Conservation (phyloP, 2,329 filamentous ascomycete species). For the Cordyceps pruinosa region DNA sequence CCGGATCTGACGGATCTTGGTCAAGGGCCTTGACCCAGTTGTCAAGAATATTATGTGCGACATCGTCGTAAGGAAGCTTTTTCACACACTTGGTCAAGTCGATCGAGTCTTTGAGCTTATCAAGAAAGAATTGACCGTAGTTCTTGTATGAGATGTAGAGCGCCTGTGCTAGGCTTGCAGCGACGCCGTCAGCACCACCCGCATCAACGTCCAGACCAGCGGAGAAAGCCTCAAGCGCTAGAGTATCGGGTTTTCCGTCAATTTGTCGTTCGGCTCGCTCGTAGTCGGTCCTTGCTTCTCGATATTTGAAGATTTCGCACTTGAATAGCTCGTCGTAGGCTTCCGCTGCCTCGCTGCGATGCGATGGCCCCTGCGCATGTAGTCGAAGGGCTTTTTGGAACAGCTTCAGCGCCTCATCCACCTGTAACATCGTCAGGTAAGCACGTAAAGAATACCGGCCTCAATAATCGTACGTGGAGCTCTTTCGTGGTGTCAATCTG, state of each 20-base stretch:
- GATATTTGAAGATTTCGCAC: slow-evolving; percentile 90
- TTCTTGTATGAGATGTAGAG: slow-evolving; percentile 95
- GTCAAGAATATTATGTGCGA: slow-evolving; percentile 41
- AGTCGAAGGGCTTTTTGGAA: slow-evolving; percentile 88
- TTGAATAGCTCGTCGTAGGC: slow-evolving; percentile 82
- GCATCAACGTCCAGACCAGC: slow-evolving; percentile 49
- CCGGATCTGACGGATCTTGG: slow-evolving; percentile 60
- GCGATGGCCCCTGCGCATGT: slow-evolving; percentile 76
- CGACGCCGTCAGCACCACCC: slow-evolving; percentile 63
- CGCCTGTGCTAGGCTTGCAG: slow-evolving; percentile 78
- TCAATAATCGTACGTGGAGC: slow-evolving; percentile 54
- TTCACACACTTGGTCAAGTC: slow-evolving; percentile 41
- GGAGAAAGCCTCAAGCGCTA: slow-evolving; percentile 40
- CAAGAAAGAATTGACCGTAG: slow-evolving; percentile 84
- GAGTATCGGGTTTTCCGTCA: slow-evolving; percentile 36
- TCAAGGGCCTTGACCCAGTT: slow-evolving; percentile 55
- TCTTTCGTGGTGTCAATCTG: slow-evolving; percentile 94
- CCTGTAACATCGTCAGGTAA: slow-evolving; percentile 35
- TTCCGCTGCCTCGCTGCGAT: slow-evolving; percentile 66
- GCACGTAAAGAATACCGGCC: neutral
- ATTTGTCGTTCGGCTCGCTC: slow-evolving; percentile 58
- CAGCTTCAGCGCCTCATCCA: slow-evolving; percentile 91
- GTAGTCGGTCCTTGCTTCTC: slow-evolving; percentile 80
- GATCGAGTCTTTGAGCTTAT: slow-evolving; percentile 37
- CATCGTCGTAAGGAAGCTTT: slow-evolving; percentile 29